These are phyloP conservation scores for Gastrolobium bilobum DNA, from an alignment of 306 rosid species.

Conservation along the genomic window DNA sequence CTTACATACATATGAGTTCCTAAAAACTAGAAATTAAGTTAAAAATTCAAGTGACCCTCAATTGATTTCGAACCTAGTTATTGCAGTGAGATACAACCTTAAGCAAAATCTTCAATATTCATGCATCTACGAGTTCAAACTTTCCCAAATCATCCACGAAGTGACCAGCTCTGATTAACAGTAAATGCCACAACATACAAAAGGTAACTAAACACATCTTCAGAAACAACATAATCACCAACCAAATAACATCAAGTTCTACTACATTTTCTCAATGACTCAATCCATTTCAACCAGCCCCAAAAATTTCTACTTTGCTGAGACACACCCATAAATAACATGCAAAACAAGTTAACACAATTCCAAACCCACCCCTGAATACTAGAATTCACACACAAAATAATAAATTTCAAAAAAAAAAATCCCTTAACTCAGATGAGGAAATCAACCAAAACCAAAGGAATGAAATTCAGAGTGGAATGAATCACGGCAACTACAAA, in stretches of 20 bases:
- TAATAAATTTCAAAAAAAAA: background rate
- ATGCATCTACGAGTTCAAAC: slow-evolving; percentile 27
- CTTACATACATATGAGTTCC: no score
- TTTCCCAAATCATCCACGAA: slow-evolving; percentile 3
- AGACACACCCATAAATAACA: background rate
- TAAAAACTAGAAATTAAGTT: background rate
- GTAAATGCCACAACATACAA: no score
- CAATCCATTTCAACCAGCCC: slow-evolving; percentile 16
- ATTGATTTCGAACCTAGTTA: background rate
- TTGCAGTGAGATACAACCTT: slow-evolving; percentile 1
- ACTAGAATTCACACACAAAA: slow-evolving; percentile 39
- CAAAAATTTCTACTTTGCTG: background rate
- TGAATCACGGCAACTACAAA: slow-evolving; percentile 49
- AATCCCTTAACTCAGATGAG: slow-evolving; percentile 23
- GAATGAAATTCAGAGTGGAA: slow-evolving; percentile 28
- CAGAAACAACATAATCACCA: slow-evolving; percentile 17
- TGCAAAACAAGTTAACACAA: background rate
- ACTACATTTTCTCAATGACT: slow-evolving; percentile 13
- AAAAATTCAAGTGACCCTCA: slow-evolving; percentile 12
- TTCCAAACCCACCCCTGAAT: slow-evolving; percentile 23
- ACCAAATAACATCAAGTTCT: slow-evolving; percentile 10
- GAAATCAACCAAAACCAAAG: slow-evolving; percentile 41
- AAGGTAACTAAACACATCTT: background rate
- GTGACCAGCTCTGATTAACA: no score
- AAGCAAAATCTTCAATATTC: slow-evolving; percentile 24